Conservation (phyloP, 2,329 filamentous ascomycete genomes). For the Tolypocladium endophyticum region DNA sequence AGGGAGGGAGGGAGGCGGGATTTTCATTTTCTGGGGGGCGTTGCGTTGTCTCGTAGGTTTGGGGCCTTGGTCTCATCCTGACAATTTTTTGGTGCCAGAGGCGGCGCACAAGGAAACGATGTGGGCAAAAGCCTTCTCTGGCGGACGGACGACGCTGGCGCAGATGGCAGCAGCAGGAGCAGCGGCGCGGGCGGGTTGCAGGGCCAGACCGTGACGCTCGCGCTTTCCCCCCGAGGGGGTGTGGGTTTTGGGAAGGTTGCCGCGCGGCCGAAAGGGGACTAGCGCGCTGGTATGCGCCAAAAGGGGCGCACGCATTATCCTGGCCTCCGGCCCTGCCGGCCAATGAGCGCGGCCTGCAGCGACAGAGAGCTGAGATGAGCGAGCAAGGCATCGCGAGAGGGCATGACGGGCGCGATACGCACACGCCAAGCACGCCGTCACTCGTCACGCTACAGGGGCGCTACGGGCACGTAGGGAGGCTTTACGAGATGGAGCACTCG, state of each 20-base stretch:
- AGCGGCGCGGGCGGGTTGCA: not conserved
- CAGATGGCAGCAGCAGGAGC: conserved; percentile 7
- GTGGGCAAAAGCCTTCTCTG: conserved; percentile 20
- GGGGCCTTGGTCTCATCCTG: conserved; percentile 28
- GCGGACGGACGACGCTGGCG: conserved; percentile 10
- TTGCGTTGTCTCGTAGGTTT: conserved; percentile 24
- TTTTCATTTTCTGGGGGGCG: conserved; percentile 19
- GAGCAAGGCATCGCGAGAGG: not conserved
- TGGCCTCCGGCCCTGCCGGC: not conserved
- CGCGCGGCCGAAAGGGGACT: not conserved
- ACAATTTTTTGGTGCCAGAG: conserved; percentile 26
- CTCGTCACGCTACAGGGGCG: not conserved
- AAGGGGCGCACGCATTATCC: conserved; percentile 6
- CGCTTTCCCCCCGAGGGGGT: conserved; percentile 3
- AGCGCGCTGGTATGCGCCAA: not conserved
- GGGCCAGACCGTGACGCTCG: conserved; percentile 12
- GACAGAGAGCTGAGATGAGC: not conserved
- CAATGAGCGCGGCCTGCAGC: not conserved
- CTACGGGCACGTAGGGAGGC: no score
- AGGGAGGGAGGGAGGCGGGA: conserved; percentile 14
- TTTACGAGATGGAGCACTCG: not conserved
- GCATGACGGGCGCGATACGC: not conserved
- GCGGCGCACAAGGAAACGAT: conserved; percentile 24
- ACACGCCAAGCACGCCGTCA: not conserved
- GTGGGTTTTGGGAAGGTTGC: conserved; percentile 3